A percentile compares a stretch with the other conserved stretches of the same genome.
Evolutionary conservation across 768 basidiomycete genomes (phyloP).

Genomic region (Hypsizygus marmoreus): DNA sequence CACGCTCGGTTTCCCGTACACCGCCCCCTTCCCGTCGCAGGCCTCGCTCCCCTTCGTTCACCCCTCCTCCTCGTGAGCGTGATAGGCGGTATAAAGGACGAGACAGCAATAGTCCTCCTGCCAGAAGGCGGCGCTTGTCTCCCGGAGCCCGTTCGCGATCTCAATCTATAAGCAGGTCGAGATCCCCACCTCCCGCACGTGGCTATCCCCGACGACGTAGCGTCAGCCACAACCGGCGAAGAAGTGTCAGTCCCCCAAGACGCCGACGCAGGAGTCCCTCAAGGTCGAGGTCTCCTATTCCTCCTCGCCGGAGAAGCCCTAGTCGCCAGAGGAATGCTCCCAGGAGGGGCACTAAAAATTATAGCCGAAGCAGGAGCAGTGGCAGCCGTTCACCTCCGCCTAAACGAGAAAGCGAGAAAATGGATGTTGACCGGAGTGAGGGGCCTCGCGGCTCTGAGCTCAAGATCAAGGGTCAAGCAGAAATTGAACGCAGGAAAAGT

Average conservation of each 20-base stretch:
- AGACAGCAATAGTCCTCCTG: slow-evolving; percentile 60
- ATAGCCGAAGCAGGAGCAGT: slow-evolving; percentile 32
- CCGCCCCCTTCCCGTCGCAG: slow-evolving; percentile 38
- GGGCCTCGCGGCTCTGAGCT: slow-evolving; percentile 43
- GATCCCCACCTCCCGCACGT: slow-evolving; percentile 39
- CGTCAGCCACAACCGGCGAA: slow-evolving; percentile 37
- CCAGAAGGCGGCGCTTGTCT: slow-evolving; percentile 45
- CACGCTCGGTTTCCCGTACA: slow-evolving; percentile 47
- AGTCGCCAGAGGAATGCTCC: slow-evolving; percentile 21
- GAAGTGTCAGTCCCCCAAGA: slow-evolving; percentile 32
- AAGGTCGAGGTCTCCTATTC: slow-evolving; percentile 31
- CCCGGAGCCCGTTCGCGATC: slow-evolving; percentile 33
- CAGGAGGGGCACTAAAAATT: slow-evolving; percentile 12
- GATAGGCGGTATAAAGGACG: slow-evolving; percentile 35
- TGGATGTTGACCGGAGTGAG: slow-evolving; percentile 36
- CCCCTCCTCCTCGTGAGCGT: slow-evolving; percentile 49
- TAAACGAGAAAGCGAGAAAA: slow-evolving; percentile 24
- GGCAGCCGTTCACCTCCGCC: slow-evolving; percentile 19
- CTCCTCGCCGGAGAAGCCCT: slow-evolving; percentile 32
- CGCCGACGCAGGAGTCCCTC: slow-evolving; percentile 28
- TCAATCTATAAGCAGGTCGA: slow-evolving; percentile 38
- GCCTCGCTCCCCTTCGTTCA: slow-evolving; percentile 47
- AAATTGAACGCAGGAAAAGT: slow-evolving; percentile 52
- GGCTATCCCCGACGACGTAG: slow-evolving; percentile 48
- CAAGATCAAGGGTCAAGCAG: slow-evolving; percentile 77